phyloP scores from a whole-genome alignment of 805 yeast genomes.

The Ogataea neopini region DNA sequence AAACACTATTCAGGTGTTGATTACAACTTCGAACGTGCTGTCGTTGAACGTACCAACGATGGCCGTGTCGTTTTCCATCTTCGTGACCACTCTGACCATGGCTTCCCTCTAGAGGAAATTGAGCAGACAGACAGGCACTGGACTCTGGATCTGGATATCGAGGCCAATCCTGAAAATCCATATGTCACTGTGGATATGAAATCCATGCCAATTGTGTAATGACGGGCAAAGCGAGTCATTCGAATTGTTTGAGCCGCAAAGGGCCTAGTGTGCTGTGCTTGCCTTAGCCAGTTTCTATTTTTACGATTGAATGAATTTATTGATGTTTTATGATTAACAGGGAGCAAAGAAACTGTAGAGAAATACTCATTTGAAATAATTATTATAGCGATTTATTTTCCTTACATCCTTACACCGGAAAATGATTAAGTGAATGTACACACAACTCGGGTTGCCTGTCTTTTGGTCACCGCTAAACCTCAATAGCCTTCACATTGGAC shows the following conservation, averaged over 20 bases:
- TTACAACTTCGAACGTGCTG: conserved; percentile 40
- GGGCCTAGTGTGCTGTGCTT: not conserved
- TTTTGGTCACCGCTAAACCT: conserved; percentile 14
- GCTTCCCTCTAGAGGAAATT: conserved; percentile 41
- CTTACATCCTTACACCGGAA: not conserved
- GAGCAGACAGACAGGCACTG: conserved; percentile 49
- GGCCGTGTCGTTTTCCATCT: conserved; percentile 60
- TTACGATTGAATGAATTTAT: not conserved
- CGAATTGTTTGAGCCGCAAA: not conserved
- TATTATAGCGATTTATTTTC: too few relatives aligned
- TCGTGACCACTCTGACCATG: conserved; percentile 56
- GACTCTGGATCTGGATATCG: conserved; percentile 60
- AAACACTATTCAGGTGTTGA: conserved; percentile 53
- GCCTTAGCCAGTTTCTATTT: not conserved
- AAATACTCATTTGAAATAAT: too few relatives aligned
- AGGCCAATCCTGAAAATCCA: conserved; percentile 66
- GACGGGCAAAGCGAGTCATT: not conserved
- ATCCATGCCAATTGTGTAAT: conserved; percentile 46
- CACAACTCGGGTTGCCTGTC: not conserved
- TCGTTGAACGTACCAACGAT: conserved; percentile 46
- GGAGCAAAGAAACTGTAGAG: too few relatives aligned
- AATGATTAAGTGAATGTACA: not conserved
- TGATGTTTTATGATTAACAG: too few relatives aligned
- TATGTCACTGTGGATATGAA: conserved; percentile 63
- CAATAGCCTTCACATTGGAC: conserved; percentile 18